These are phyloP conservation scores for Diaporthe nobilis DNA, from an alignment of 2,329 filamentous ascomycete genomes.

Conservation along the genomic window DNA sequence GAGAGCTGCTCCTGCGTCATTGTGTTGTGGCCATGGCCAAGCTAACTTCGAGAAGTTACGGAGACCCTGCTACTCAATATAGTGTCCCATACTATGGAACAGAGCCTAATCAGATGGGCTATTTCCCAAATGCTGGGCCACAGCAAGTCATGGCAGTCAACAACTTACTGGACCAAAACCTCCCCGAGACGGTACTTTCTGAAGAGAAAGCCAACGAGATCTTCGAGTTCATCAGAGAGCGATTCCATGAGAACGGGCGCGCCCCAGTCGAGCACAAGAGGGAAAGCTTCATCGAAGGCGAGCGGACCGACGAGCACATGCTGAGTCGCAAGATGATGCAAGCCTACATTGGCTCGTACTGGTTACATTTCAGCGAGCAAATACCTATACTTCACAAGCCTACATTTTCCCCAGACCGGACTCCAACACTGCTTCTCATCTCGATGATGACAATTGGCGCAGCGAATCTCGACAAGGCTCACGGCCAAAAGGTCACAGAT, in stretches of 20 bases:
- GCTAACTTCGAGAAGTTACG: conserved; percentile 61
- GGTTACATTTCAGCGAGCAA: conserved; percentile 94
- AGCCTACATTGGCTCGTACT: conserved; percentile 92
- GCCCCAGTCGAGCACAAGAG: conserved; percentile 81
- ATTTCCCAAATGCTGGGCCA: conserved; percentile 69
- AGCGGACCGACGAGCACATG: conserved; percentile 77
- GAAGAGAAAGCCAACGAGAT: conserved; percentile 90
- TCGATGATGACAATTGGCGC: conserved; percentile 95
- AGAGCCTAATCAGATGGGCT: conserved; percentile 64
- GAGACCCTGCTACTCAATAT: conserved; percentile 64
- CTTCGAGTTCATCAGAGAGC: conserved; percentile 83
- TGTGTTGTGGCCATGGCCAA: not conserved
- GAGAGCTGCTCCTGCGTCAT: not conserved
- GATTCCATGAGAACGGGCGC: conserved; percentile 86
- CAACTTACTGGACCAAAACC: conserved; percentile 84
- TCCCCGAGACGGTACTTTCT: conserved; percentile 84
- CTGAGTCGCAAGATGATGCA: conserved; percentile 96
- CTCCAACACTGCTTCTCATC: conserved; percentile 86
- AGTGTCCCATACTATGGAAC: conserved; percentile 63
- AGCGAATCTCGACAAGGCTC: conserved; percentile 86
- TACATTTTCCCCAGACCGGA: conserved; percentile 90
- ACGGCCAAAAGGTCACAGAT: conserved; percentile 80
- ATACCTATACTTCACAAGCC: conserved; percentile 95
- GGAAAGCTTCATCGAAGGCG: conserved; percentile 83
- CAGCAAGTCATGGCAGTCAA: conserved; percentile 93